Conservation (phyloP, 345 rosid species). For the Cardamine occulta region DNA sequence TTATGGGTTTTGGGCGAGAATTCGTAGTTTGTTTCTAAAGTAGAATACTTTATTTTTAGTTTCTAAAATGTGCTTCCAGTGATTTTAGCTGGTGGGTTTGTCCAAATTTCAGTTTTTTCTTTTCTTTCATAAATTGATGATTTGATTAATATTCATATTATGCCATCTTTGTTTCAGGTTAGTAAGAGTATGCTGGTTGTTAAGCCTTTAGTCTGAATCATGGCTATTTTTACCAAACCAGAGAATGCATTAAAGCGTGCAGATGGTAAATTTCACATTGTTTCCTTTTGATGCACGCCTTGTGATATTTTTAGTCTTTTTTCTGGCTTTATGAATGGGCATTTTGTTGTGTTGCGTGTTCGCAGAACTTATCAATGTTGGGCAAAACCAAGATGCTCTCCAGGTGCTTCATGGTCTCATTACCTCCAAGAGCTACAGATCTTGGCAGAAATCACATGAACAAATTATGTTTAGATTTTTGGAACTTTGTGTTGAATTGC, state of each 20-base stretch:
- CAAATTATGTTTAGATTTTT: slow-evolving; percentile 89
- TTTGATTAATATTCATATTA: too few species aligned
- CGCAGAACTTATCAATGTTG: slow-evolving; percentile 31
- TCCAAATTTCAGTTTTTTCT: background rate
- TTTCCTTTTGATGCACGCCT: too few species aligned
- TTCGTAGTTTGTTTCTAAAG: too few species aligned
- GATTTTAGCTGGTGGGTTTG: background rate
- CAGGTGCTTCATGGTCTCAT: slow-evolving; percentile 82
- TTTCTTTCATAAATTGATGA: too few species aligned
- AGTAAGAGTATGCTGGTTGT: too few species aligned
- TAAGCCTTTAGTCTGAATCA: too few species aligned
- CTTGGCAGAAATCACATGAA: slow-evolving; percentile 69
- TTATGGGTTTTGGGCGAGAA: too few species aligned
- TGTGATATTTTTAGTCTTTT: too few species aligned
- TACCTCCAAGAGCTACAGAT: slow-evolving; percentile 71
- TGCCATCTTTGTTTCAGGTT: too few species aligned
- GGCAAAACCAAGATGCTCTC: slow-evolving; percentile 90
- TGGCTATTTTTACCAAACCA: background rate
- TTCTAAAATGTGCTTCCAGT: background rate
- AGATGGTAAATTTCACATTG: background rate
- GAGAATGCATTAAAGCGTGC: background rate
- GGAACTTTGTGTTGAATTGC: slow-evolving; percentile 89
- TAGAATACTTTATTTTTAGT: background rate
- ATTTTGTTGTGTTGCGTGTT: background rate
- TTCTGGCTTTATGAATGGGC: too few species aligned